A percentile compares a stretch with the other conserved stretches of the same genome.
Evolutionary conservation across 495 filamentous ascomycete species (phyloP).

Genomic region (Wilcoxina mikolae): DNA sequence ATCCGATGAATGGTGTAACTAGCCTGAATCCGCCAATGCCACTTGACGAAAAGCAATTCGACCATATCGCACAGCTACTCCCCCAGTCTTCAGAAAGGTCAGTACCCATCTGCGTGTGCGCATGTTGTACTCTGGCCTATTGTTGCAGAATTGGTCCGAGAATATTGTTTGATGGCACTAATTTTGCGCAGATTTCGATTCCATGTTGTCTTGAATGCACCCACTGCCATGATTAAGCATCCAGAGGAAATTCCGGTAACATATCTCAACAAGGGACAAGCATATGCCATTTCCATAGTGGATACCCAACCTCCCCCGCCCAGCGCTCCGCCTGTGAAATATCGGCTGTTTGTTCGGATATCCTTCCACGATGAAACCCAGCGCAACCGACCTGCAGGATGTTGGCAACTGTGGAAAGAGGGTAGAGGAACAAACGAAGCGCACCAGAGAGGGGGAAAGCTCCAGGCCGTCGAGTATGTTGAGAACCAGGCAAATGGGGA

Average conservation of each 20-base stretch:
- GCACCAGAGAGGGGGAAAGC: conserved; percentile 69
- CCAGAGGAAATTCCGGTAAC: conserved; percentile 80
- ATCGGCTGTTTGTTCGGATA: conserved; percentile 75
- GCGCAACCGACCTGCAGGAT: conserved; percentile 59
- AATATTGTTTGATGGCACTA: conserved; percentile 30
- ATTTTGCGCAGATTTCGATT: conserved; percentile 66
- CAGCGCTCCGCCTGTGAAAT: conserved; percentile 40
- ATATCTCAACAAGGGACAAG: conserved; percentile 94
- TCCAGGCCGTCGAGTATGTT: conserved; percentile 87
- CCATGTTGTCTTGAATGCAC: conserved; percentile 75
- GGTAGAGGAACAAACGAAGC: conserved; percentile 78
- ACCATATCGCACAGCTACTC: conserved; percentile 33
- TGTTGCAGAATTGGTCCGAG: too few relatives aligned
- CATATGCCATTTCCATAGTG: conserved; percentile 63
- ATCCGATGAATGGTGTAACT: neutral
- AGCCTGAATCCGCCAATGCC: conserved; percentile 25
- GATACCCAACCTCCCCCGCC: conserved; percentile 46
- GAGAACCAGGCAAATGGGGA: conserved; percentile 57
- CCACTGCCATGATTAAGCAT: conserved; percentile 90
- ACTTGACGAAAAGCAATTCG: conserved; percentile 38
- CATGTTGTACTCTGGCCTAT: too few relatives aligned
- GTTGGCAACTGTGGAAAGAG: conserved; percentile 96
- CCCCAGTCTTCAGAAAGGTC: conserved; percentile 38
- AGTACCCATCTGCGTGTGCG: too few relatives aligned
- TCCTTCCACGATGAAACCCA: conserved; percentile 93